Conservation (phyloP, 768 basidiomycete genomes). For the Hortiboletus campestris region DNA sequence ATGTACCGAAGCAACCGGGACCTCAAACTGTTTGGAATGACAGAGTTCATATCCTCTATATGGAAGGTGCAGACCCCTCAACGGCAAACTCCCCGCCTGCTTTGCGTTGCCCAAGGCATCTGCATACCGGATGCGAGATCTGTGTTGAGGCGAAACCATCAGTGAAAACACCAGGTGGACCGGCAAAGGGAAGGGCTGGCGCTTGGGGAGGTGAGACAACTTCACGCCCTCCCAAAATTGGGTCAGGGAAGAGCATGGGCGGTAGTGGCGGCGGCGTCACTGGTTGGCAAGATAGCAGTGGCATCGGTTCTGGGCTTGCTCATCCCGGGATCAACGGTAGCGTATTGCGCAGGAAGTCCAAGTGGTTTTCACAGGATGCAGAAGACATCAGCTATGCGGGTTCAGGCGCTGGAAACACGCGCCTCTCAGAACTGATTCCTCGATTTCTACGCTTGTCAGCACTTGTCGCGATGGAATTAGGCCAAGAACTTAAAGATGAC, state of each 20-base stretch:
- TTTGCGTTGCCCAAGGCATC: slow-evolving; percentile 69
- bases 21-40: slow-evolving; percentile 31
- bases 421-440: slow-evolving; percentile 61
- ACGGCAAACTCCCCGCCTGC: slow-evolving; percentile 62
- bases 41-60: slow-evolving; percentile 52
- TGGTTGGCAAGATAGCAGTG: slow-evolving; percentile 74
- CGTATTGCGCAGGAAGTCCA: slow-evolving; percentile 51
- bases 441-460: slow-evolving; percentile 78
- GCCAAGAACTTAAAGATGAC: slow-evolving; percentile 62
- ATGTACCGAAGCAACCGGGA: slow-evolving; percentile 8
- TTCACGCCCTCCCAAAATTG: slow-evolving; percentile 21
- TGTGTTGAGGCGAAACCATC: slow-evolving; percentile 61
- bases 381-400: slow-evolving; percentile 26
- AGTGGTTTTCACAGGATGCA: slow-evolving; percentile 22
- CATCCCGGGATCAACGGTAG: slow-evolving; percentile 55
- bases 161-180: slow-evolving; percentile 27
- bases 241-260: slow-evolving; percentile 25
- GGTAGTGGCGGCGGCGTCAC: slow-evolving; percentile 50
- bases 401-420: slow-evolving; percentile 57
- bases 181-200: slow-evolving; percentile 18
- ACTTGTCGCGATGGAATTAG: slow-evolving; percentile 73
- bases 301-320: slow-evolving; percentile 68
- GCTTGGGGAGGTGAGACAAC: slow-evolving; percentile 29
- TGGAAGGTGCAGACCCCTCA: slow-evolving; percentile 58
- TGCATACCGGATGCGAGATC: slow-evolving; percentile 72